These are phyloP conservation scores for Vicia sativa DNA, from an alignment of 306 rosid genomes.

Conservation along the genomic window DNA sequence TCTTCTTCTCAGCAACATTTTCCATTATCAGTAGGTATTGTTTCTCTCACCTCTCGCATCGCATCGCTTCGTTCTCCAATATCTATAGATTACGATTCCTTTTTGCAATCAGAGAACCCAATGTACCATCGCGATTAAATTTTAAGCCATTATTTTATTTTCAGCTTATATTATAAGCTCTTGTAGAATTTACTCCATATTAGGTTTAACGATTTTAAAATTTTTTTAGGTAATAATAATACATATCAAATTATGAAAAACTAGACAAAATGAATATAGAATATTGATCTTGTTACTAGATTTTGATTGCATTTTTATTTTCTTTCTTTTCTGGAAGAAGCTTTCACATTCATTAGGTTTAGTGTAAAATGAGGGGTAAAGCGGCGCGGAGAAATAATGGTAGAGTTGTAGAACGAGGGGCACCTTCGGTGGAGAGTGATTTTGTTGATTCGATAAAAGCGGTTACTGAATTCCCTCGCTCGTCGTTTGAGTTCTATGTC, in stretches of 20 bases:
- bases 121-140: not conserved
- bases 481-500: slow-evolving; percentile 65
- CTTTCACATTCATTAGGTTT: slow-evolving; percentile 14
- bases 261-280: not conserved
- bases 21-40: not conserved
- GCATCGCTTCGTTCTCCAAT: too few species aligned
- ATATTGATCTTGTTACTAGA: not conserved
- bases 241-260: not conserved
- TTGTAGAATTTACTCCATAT: not conserved
- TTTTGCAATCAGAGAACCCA: not conserved
- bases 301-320: not conserved
- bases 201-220: not conserved
- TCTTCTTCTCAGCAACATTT: not conserved
- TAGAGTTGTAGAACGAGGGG: slow-evolving; percentile 38
- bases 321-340: slow-evolving; percentile 4
- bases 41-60: not conserved
- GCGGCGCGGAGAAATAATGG: slow-evolving; percentile 23
- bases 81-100: too few species aligned
- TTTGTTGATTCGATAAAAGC: slow-evolving; percentile 43
- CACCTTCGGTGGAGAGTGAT: slow-evolving; percentile 43
- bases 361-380: slow-evolving; percentile 16
- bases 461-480: slow-evolving; percentile 41
- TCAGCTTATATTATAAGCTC: not conserved
- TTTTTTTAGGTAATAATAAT: not conserved
- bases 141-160: not conserved